phyloP scores from a whole-genome alignment of 139 green algal species.

The Tetraselmis striata region DNA sequence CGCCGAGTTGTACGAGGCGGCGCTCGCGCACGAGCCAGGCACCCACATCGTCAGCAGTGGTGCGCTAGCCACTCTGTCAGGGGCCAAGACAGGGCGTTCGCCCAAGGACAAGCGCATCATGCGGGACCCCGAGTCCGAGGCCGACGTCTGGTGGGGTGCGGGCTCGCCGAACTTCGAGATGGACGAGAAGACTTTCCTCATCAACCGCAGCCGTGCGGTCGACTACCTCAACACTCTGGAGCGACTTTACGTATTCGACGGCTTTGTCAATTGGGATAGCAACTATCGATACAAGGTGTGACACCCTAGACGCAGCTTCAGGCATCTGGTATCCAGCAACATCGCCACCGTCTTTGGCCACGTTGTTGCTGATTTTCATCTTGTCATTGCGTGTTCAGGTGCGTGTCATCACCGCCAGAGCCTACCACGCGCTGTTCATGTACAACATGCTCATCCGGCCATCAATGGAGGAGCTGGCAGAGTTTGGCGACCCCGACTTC shows the following conservation, averaged over 20 bases:
- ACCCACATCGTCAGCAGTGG: slow-evolving; percentile 60
- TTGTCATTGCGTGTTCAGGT: slow-evolving; percentile 56
- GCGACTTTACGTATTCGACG: slow-evolving; percentile 77
- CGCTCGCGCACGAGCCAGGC: slow-evolving; percentile 59
- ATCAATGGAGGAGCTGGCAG: slow-evolving; percentile 66
- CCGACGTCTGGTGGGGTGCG: slow-evolving; percentile 77
- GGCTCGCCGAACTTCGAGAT: slow-evolving; percentile 75
- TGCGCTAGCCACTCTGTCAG: slow-evolving; percentile 69
- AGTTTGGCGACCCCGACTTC: slow-evolving; percentile 85
- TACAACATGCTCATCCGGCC: slow-evolving; percentile 96
- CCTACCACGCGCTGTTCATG: slow-evolving; percentile 96
- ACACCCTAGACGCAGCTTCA: neutral
- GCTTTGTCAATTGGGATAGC: slow-evolving; percentile 79
- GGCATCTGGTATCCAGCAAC: neutral
- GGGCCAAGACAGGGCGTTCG: slow-evolving; percentile 81
- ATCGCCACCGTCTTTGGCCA: neutral
- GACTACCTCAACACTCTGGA: slow-evolving; percentile 86
- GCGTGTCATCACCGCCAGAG: slow-evolving; percentile 73
- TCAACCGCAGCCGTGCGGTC: slow-evolving; percentile 77
- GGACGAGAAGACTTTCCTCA: slow-evolving; percentile 75
- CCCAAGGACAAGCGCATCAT: slow-evolving; percentile 94
- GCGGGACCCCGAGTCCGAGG: slow-evolving; percentile 54
- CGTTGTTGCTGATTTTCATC: too few relatives aligned
- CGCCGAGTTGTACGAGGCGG: slow-evolving; percentile 58
- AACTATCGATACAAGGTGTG: too few relatives aligned